A percentile compares a stretch with the other conserved stretches of the same genome.
phyloP scores from a whole-genome alignment of 2,329 filamentous ascomycete species.

The Trichoderma sp. region DNA sequence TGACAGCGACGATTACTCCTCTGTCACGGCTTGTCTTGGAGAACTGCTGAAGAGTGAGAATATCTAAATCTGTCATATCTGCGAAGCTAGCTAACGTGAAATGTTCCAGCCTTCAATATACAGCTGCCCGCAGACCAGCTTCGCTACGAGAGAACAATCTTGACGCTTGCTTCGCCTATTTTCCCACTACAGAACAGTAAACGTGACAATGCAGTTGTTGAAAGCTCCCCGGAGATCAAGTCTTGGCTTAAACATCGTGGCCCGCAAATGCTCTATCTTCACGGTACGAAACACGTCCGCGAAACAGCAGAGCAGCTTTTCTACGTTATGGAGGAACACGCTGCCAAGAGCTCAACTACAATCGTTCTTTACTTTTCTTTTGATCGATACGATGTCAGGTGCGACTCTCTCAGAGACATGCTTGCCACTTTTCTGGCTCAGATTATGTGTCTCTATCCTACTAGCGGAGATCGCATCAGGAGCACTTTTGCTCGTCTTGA shows the following conservation, averaged over 20 bases:
- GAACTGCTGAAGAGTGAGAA: not conserved
- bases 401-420: constrained; percentile 29
- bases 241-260: constrained; percentile 23
- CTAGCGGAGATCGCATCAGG: constrained; percentile 16
- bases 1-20: not conserved
- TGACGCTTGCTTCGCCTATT: constrained; percentile 27
- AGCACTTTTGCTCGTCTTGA: constrained; percentile 19
- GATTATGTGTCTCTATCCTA: constrained; percentile 26
- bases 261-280: constrained; percentile 29
- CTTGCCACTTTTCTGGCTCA: constrained; percentile 28
- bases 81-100: not conserved
- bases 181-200: constrained; percentile 21
- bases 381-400: constrained; percentile 26
- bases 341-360: not conserved
- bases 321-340: constrained; percentile 23
- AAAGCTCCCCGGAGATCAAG: not conserved
- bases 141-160: constrained; percentile 14
- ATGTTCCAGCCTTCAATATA: not conserved
- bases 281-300: constrained; percentile 23
- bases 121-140: constrained; percentile 14
- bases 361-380: constrained; percentile 30
- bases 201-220: not conserved
- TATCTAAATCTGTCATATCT: not conserved
- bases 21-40: not conserved
- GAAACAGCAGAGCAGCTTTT: constrained; percentile 29